These are phyloP conservation scores for Leishmania aethiopica DNA, from an alignment of 208 protist species.

Conservation along the genomic window DNA sequence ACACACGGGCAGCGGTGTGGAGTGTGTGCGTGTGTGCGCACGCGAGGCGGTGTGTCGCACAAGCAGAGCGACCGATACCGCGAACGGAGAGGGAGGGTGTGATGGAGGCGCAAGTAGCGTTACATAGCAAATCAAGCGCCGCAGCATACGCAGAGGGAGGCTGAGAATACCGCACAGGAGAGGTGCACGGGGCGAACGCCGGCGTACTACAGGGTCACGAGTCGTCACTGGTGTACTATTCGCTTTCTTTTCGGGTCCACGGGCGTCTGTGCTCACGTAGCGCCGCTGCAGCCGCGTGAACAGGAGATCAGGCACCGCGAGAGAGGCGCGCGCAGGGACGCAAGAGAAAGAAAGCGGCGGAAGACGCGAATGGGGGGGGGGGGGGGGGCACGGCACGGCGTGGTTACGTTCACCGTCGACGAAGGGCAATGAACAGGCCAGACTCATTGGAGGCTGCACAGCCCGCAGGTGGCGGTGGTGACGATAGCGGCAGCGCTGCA, in stretches of 20 bases:
- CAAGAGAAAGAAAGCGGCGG: neutral
- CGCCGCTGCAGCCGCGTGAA: neutral
- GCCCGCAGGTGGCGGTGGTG: conserved; percentile 6
- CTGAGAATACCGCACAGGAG: too few relatives aligned
- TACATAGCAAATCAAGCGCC: neutral
- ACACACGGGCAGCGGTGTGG: neutral
- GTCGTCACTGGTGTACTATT: neutral
- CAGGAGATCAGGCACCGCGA: neutral
- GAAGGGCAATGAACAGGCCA: conserved; percentile 10
- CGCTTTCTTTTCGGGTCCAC: neutral
- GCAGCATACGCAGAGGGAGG: too few relatives aligned
- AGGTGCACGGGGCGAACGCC: neutral
- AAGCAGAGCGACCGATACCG: neutral
- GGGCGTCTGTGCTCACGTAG: neutral
- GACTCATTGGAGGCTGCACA: conserved; percentile 3
- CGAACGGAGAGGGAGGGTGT: neutral
- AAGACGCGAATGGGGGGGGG: neutral
- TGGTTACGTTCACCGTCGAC: neutral
- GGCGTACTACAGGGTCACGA: neutral
- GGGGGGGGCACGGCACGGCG: neutral
- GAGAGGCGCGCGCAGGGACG: neutral
- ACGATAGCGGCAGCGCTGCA: neutral
- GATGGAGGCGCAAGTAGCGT: neutral
- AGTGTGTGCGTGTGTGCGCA: neutral
- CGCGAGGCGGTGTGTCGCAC: neutral